Base-by-base conservation (phyloP, 2,329 filamentous ascomycete genomes). In the Chaetomium globosum region DNA sequence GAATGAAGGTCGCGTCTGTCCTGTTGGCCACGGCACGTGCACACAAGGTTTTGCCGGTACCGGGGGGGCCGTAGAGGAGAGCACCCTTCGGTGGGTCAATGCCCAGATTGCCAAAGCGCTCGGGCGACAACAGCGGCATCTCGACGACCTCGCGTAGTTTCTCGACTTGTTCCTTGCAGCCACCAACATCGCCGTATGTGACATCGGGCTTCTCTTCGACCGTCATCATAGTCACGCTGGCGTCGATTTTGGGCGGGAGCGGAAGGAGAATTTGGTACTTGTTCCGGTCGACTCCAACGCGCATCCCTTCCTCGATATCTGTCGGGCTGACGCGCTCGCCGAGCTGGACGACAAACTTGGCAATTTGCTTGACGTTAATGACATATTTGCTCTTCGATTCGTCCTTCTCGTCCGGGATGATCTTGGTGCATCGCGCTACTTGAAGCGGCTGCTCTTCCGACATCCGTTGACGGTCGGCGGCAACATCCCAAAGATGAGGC, bases 331-430 rank as follows among this genome's bases (percentile, higher is more conserved):
- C 95, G 70, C 95, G 90, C 77, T 99, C 95, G 73, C 95, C 95
- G 60, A 99, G 87, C 79, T 97, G 95, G 71, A 99, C 95, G 59
- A 99, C 95, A 74, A 99, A 99, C 81, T 99, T 99, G 75, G 95
- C 95, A 74, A 99, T 99, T 80, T 99, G 95, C 84, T 99, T 99
- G 73, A 99, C 94, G 80, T 99, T 99, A 85, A 99, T 99, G 74
- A 99, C 93, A 82, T 99, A 99, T 88, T 98, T 99, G 87, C 91
- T 96, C 87, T 99, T 99, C 69, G 96, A 91, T 67, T 92, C 84
- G 77, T 98, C 93, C 80, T 95, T 94, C 77, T 97, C 93, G 76
- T 98, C 94, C 67, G 93, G 89, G 73, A 99, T 99, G 78, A 99
- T 99, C 85, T 99, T 99, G 66, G 95, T 99, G 85, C 95, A 99